Evolutionary conservation across 768 basidiomycete species (phyloP).

Genomic region (Russula olivacea): DNA sequence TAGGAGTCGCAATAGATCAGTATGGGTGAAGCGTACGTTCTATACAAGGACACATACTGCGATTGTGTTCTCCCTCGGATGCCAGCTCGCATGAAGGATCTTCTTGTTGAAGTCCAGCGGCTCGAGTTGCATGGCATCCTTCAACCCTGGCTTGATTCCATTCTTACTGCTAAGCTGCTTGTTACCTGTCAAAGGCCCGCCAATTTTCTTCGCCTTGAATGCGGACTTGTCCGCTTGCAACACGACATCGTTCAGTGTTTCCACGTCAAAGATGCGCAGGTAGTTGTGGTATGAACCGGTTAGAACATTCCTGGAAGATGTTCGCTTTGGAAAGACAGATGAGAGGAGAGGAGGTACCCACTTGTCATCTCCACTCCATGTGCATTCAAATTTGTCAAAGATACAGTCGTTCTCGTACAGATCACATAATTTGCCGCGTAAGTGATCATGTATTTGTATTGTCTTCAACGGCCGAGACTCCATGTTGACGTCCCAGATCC

Average conservation of each 20-base stretch:
- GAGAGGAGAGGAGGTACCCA: slow-evolving; percentile 44
- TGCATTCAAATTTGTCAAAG: slow-evolving; percentile 99
- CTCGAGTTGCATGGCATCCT: slow-evolving; percentile 83
- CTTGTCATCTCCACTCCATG: slow-evolving; percentile 96
- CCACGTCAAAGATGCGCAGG: slow-evolving; percentile 97
- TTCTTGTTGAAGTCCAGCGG: slow-evolving; percentile 95
- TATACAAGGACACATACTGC: slow-evolving; percentile 53
- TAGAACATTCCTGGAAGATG: slow-evolving; percentile 71
- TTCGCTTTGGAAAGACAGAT: background rate
- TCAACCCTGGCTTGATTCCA: slow-evolving; percentile 68
- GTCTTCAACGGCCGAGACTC: slow-evolving; percentile 94
- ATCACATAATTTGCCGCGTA: slow-evolving; percentile 95
- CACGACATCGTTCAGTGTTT: slow-evolving; percentile 81
- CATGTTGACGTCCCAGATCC: slow-evolving; percentile 99
- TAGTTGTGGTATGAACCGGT: slow-evolving; percentile 99
- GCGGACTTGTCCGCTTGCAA: slow-evolving; percentile 98
- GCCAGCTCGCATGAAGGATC: slow-evolving; percentile 95
- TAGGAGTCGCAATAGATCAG: background rate
- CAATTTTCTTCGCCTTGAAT: slow-evolving; percentile 99
- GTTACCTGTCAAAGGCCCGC: slow-evolving; percentile 70
- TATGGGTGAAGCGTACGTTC: background rate
- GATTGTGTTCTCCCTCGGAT: slow-evolving; percentile 97
- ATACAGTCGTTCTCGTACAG: slow-evolving; percentile 99
- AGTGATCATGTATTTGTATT: slow-evolving; percentile 97
- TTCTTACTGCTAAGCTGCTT: slow-evolving; percentile 59